Evolutionary conservation across 805 yeast genomes (phyloP), one percentile per base, ranked within the genome.

Genomic region (Cyberlindnera xylosilytica): DNA sequence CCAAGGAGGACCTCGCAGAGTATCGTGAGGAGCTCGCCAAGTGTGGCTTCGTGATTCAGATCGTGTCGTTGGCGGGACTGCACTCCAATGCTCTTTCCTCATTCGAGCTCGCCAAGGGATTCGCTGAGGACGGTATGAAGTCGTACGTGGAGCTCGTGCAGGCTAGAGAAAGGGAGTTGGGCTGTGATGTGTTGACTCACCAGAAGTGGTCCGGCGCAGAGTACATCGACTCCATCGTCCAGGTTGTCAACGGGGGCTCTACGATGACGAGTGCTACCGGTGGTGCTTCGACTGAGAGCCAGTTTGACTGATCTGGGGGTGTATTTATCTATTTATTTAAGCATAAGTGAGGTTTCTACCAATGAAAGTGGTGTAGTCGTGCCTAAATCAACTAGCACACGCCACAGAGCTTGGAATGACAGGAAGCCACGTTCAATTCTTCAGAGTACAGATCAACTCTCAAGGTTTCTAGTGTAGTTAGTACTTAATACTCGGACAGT

Each of bases 171-270:
- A 68, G 64, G 48, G 69, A 60, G 16, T 46, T 64, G 5, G 64
- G 66, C 3, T 72, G 79, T 48, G 83, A 78, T 50, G 70, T 78
- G 3, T 60, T 78, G 50, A 78, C 79, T 8, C 83, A 78, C 50
- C 83, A 78, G 54, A 73, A 69, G 48, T 78, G 83, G 83, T 73
- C 79, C 4, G 83, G 83, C 6, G 79, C 79, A n/a, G 72, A 73
- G 51, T 74, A 75, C 51, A 57, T 68, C 23, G 82, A 78, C 50
- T 33, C 44, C 28, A 42, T 50, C 15, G 46, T 50, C 16, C 45
- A 45, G 39, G 45, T 43, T 4, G 50, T 50, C 24, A 46, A 46
- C 22, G 50, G 50, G 1, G 52, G 53, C 8, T 42, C 43, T 6
- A 36, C 47, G 6, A 42, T 39, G 44, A 45, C 48, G 8, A 40